These are phyloP conservation scores for Parachaetomium inaequale DNA, from an alignment of 495 filamentous ascomycete species.

Conservation along the genomic window DNA sequence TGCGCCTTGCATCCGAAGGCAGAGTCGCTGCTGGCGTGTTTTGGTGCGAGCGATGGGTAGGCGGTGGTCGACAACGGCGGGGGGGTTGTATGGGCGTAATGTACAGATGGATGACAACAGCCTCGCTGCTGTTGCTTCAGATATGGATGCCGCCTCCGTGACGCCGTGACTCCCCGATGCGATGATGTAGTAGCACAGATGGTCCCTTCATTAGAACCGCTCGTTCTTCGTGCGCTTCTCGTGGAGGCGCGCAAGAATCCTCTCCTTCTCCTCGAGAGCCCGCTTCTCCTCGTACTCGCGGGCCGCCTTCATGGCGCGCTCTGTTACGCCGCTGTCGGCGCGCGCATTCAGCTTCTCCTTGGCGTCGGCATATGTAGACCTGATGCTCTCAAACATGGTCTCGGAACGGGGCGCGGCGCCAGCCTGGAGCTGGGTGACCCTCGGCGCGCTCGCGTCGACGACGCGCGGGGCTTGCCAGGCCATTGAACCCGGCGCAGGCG, in stretches of 20 bases:
- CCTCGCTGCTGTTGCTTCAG: neutral
- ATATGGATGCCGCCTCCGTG: neutral
- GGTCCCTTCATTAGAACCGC: constrained; percentile 7
- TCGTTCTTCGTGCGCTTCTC: constrained; percentile 20
- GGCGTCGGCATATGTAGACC: constrained; percentile 26
- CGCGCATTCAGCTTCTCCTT: constrained; percentile 40
- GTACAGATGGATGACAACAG: constrained; percentile 2
- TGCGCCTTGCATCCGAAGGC: neutral
- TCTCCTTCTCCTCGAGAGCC: constrained; percentile 43
- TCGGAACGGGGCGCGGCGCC: constrained; percentile 12
- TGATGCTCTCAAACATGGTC: constrained; percentile 23
- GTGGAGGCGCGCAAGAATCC: constrained; percentile 32
- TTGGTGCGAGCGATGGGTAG: neutral
- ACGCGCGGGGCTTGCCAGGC: constrained; percentile 33
- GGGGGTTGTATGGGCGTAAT: neutral
- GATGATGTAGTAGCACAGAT: neutral
- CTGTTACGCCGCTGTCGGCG: constrained; percentile 19
- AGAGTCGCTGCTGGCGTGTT: neutral
- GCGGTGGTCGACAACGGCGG: neutral
- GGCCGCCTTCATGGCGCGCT: constrained; percentile 30
- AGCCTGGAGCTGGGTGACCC: neutral
- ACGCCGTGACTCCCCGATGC: constrained; percentile 9
- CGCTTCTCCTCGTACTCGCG: constrained; percentile 48
- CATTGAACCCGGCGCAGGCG: neutral
- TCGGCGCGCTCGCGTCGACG: constrained; percentile 25